Percentiles rank a stretch among this genome's conserved stretches.
Evolutionary conservation across 345 rosid species (phyloP).

Genomic region (Arabis hirsuta): DNA sequence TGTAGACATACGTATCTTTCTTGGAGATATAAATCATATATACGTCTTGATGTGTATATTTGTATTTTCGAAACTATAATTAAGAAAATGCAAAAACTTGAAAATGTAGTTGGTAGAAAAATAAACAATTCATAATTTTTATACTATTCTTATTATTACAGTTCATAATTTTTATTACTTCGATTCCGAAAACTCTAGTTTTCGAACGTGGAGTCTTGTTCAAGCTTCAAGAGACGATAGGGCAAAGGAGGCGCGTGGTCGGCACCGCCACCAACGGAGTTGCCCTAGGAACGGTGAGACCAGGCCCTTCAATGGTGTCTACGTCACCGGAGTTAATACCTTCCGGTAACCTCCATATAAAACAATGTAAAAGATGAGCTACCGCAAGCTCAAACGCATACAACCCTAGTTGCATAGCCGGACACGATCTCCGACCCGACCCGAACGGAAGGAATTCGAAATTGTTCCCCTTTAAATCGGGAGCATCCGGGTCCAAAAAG

Average conservation of each 20-base stretch:
- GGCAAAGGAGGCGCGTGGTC: conserved; percentile 52
- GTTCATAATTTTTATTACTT: background rate
- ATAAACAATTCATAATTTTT: too few relatives aligned
- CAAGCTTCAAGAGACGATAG: conserved; percentile 20
- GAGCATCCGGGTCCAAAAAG: conserved; percentile 53
- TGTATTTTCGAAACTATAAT: background rate
- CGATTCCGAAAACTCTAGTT: background rate
- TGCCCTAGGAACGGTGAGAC: conserved; percentile 73
- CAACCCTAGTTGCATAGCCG: conserved; percentile 76
- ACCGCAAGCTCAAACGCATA: conserved; percentile 63
- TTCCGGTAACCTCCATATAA: conserved; percentile 68
- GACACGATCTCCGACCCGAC: conserved; percentile 79
- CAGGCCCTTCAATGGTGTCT: conserved; percentile 61
- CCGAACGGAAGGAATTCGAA: conserved; percentile 78
- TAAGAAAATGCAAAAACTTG: background rate
- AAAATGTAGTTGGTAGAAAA: background rate
- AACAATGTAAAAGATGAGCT: conserved; percentile 65
- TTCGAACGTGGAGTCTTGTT: background rate
- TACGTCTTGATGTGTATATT: background rate
- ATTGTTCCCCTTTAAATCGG: conserved; percentile 56
- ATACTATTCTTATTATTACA: too few relatives aligned
- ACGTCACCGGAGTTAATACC: conserved; percentile 60
- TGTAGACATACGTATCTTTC: background rate
- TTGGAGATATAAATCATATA: background rate
- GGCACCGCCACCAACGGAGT: conserved; percentile 61